Percentiles rank a stretch among this genome's conserved stretches.
Evolutionary conservation across 2,329 filamentous ascomycete genomes (phyloP).

Genomic region (Pseudogymnoascus sp.): DNA sequence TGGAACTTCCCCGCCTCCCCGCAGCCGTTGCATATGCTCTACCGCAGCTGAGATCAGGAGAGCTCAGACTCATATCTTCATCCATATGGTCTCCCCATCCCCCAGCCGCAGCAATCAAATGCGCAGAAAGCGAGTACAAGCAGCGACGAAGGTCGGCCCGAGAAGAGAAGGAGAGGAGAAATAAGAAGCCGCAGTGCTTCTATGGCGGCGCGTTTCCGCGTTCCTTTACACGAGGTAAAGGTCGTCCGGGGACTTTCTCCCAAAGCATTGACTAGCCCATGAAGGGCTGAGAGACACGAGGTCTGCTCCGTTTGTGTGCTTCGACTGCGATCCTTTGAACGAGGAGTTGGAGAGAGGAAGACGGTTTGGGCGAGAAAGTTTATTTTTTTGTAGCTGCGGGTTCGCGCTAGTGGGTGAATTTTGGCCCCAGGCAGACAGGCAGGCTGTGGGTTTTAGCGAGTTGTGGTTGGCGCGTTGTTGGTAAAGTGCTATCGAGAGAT

Average conservation of each 20-base stretch:
- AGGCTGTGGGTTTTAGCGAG: not conserved
- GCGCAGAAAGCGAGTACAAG: conserved; percentile 26
- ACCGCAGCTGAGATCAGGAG: conserved; percentile 28
- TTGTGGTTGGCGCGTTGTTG: not conserved
- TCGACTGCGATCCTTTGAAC: conserved; percentile 99
- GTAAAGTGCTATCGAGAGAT: conserved; percentile 6
- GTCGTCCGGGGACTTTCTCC: conserved; percentile 99
- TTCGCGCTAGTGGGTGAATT: not conserved
- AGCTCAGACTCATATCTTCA: conserved; percentile 84
- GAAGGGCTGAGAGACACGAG: conserved; percentile 31
- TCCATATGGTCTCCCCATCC: conserved; percentile 50
- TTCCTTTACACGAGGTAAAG: conserved; percentile 39
- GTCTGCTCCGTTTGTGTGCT: conserved; percentile 80
- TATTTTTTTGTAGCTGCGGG: conserved; percentile 8
- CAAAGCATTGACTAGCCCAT: conserved; percentile 59
- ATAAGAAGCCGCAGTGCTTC: conserved; percentile 91
- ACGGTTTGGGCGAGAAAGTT: conserved; percentile 16
- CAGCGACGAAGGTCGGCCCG: conserved; percentile 25
- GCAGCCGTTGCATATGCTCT: not conserved
- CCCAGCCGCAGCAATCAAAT: conserved; percentile 23
- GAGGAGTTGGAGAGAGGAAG: conserved; percentile 61
- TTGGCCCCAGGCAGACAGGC: conserved; percentile 5
- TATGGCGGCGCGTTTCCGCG: conserved; percentile 99
- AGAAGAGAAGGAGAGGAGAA: conserved; percentile 43
- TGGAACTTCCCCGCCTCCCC: conserved; percentile 31